Evolutionary conservation across 2,329 filamentous ascomycete genomes (phyloP), one percentile per base, ranked within the genome.

Genomic region (Ascocoryne sarcoides): DNA sequence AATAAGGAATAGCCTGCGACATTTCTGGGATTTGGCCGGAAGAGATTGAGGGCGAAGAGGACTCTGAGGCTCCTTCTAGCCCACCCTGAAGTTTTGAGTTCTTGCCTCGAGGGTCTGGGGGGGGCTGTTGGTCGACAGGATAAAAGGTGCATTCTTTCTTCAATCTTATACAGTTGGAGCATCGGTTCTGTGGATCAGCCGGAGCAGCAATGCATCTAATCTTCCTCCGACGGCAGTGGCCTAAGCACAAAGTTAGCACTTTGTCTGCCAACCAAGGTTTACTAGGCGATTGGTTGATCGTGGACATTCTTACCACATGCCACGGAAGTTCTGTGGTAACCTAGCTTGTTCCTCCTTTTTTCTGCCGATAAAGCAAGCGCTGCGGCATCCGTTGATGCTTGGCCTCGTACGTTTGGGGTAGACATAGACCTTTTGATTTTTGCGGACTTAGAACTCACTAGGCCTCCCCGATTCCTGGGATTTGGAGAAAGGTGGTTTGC

Each of bases 131-230:
- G 49, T 95, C 88, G 16, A 95, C 89, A 0, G 89, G 85, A 53
- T 81, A 84, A 64, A 94, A 96, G 59, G 83, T 86, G 64, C 90
- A 96, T 50, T 95, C 87, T 58, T 94, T 95, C 63, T 93, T 93
- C 58, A 96, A 67, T 34, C 88, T 79, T 55, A 95, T 94, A 64
- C 90, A 96, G 66, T 94, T 95, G 49, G 83, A 77, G 64, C 90
- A 96, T 49, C 88, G 80, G 33, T 80, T 79, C 56, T 85, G 76
- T 8, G 71, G 60, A 52, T 93, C 86, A 48, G 80, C 78, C 36
- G 76, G 71, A 7, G 84, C 78, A 32, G 86, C 73, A 37, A 95
- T 77, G 62, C 90, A 96, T 64, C 90, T 75, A 47, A 96, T 96
- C 65, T 96, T 96, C 53, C 90, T 82, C 59, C 85, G 76, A 56